Evolutionary conservation across 2,329 filamentous ascomycete species (phyloP).

Genomic region (Diplodia seriata): DNA sequence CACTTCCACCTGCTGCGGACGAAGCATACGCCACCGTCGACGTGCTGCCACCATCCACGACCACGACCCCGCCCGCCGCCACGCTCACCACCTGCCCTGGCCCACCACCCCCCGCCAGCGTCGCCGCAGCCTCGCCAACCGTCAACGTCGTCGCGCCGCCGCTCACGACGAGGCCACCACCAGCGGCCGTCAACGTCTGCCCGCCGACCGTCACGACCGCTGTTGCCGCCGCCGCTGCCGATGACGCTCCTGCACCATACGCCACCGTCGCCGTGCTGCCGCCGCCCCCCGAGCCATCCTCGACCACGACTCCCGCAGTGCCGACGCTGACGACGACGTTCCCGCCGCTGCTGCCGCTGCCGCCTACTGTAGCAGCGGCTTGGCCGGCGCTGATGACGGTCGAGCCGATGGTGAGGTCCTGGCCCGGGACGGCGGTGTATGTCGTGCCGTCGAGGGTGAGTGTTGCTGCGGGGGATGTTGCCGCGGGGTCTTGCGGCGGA

Average conservation of each 20-base stretch:
- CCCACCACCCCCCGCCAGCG: not conserved
- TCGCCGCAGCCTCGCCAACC: not conserved
- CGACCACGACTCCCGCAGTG: not conserved
- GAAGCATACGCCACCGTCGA: too few relatives aligned
- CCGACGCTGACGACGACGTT: not conserved
- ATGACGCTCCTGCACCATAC: not conserved
- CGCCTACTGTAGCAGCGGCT: not conserved
- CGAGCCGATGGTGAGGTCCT: not conserved
- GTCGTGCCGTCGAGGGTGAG: not conserved
- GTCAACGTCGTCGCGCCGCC: not conserved
- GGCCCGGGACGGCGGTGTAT: not conserved
- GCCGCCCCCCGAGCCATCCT: not conserved
- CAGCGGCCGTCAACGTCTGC: not conserved
- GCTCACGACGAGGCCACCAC: not conserved
- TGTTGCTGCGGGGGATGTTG: not conserved
- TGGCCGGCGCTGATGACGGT: not conserved
- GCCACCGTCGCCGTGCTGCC: not conserved
- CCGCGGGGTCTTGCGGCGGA: too few relatives aligned
- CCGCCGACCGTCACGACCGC: not conserved
- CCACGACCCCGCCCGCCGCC: not conserved
- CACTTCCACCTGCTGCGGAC: too few relatives aligned
- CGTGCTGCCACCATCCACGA: not conserved
- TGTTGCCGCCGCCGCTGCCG: not conserved
- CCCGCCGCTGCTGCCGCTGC: too few relatives aligned
- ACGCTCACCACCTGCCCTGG: constrained; percentile 4